Evolutionary conservation across 2,329 filamentous ascomycete species (phyloP).

Genomic region (Trichoderma sp.): DNA sequence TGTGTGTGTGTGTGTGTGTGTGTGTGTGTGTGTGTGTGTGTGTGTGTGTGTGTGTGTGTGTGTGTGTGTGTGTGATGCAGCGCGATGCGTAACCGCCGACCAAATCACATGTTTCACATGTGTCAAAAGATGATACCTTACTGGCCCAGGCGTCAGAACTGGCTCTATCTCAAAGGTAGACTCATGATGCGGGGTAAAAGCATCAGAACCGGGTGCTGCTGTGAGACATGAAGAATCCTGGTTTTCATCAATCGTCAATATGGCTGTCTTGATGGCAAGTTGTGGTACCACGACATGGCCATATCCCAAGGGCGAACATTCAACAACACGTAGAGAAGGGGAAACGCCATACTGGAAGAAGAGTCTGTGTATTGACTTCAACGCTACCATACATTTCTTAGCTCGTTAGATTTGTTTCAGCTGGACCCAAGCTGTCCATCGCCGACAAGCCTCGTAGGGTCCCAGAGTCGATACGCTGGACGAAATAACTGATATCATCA

Average conservation of each 20-base stretch:
- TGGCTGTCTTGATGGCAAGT: neutral
- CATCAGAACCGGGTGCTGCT: neutral
- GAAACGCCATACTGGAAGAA: neutral
- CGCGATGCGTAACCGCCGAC: neutral
- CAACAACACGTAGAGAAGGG: neutral
- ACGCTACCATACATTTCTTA: constrained; percentile 17
- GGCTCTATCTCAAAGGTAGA: neutral
- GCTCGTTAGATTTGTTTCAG: constrained; percentile 9
- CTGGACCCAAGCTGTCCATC: constrained; percentile 8
- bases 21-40: no score
- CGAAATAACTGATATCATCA: constrained; percentile 20
- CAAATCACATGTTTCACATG: neutral
- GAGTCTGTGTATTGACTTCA: constrained; percentile 19
- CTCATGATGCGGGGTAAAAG: constrained; percentile 17
- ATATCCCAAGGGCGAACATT: neutral
- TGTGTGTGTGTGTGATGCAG: neutral
- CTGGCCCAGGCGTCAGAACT: neutral
- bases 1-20: no score
- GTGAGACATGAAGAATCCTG: constrained; percentile 3
- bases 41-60: no score
- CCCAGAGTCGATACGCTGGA: constrained; percentile 4
- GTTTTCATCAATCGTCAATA: neutral
- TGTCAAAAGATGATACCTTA: neutral
- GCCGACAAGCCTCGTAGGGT: constrained; percentile 16
- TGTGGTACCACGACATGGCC: neutral